Conservation (phyloP, 495 filamentous ascomycete genomes). For the Aspergillus leporis region DNA sequence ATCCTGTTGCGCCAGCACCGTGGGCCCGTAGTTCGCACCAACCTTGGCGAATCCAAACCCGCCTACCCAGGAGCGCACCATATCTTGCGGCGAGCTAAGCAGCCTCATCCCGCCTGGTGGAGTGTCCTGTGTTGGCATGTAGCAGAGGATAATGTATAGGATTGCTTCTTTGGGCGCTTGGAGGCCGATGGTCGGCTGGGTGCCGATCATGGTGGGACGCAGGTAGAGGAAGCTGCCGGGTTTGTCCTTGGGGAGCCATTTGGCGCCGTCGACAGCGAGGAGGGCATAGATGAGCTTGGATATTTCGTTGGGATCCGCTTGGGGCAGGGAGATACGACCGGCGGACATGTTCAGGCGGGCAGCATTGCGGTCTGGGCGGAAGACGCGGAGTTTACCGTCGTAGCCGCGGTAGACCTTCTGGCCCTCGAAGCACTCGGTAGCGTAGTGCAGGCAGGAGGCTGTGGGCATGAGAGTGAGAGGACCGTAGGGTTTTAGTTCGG, state of each 20-base stretch:
- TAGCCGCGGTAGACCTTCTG: constrained; percentile 75
- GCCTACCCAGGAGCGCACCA: constrained; percentile 28
- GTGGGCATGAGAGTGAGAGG: constrained; percentile 71
- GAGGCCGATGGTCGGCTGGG: constrained; percentile 66
- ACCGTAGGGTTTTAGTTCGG: constrained; percentile 72
- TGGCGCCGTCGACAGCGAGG: constrained; percentile 1
- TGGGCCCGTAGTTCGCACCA: constrained; percentile 33
- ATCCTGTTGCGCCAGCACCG: constrained; percentile 20
- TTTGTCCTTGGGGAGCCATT: constrained; percentile 1
- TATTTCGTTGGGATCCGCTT: constrained; percentile 62
- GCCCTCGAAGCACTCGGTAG: constrained; percentile 84
- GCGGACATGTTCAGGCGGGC: constrained; percentile 65
- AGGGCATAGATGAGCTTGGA: constrained; percentile 48
- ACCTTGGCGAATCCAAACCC: constrained; percentile 31
- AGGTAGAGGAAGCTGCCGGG: constrained; percentile 53
- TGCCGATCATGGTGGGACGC: constrained; percentile 76
- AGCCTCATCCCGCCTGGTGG: constrained; percentile 10
- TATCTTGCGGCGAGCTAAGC: constrained; percentile 6
- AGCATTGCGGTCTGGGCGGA: constrained; percentile 70
- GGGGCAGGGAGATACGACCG: constrained; percentile 69
- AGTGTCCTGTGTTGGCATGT: constrained; percentile 4
- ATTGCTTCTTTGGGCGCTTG: constrained; percentile 69
- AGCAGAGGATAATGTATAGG: constrained; percentile 62
- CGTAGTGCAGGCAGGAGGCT: constrained; percentile 79
- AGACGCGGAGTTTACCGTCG: constrained; percentile 72